phyloP scores from a whole-genome alignment of 1,284 basidiomycete genomes.

The Cystobasidium slooffiae region DNA sequence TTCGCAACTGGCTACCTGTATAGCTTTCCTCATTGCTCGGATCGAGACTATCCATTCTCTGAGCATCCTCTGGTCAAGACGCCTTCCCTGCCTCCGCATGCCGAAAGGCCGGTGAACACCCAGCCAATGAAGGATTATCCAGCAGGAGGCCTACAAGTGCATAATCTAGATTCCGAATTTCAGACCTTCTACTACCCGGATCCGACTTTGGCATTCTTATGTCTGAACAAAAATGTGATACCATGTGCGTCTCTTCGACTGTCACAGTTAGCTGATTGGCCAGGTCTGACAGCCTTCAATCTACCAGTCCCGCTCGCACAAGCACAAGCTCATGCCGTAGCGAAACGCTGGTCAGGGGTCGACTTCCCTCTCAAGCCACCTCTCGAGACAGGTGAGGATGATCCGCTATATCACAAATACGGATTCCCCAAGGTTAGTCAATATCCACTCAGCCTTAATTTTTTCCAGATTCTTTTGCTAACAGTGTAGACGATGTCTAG shows the following conservation, averaged over 20 bases:
- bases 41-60: slow-evolving; percentile 55
- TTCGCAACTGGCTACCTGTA: slow-evolving; percentile 61
- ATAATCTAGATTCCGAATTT: slow-evolving; percentile 55
- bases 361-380: slow-evolving; percentile 47
- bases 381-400: neutral
- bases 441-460: neutral
- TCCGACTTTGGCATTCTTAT: slow-evolving; percentile 56
- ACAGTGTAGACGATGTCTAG: neutral
- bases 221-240: slow-evolving; percentile 46
- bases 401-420: slow-evolving; percentile 35
- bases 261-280: neutral
- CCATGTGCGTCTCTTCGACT: slow-evolving; percentile 1
- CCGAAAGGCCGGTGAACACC: slow-evolving; percentile 47
- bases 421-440: slow-evolving; percentile 26
- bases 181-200: slow-evolving; percentile 58
- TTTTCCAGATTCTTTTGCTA: neutral
- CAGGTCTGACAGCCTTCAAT: neutral
- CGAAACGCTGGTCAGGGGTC: slow-evolving; percentile 54
- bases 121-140: slow-evolving; percentile 45
- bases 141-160: slow-evolving; percentile 55
- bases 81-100: slow-evolving; percentile 4
- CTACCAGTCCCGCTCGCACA: slow-evolving; percentile 59
- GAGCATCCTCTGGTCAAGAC: slow-evolving; percentile 46
- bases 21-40: slow-evolving; percentile 57
- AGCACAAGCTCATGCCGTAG: slow-evolving; percentile 56